A percentile compares a stretch with the other conserved stretches of the same genome.
Evolutionary conservation across 306 rosid genomes (phyloP).

Genomic region (Senna tora): DNA sequence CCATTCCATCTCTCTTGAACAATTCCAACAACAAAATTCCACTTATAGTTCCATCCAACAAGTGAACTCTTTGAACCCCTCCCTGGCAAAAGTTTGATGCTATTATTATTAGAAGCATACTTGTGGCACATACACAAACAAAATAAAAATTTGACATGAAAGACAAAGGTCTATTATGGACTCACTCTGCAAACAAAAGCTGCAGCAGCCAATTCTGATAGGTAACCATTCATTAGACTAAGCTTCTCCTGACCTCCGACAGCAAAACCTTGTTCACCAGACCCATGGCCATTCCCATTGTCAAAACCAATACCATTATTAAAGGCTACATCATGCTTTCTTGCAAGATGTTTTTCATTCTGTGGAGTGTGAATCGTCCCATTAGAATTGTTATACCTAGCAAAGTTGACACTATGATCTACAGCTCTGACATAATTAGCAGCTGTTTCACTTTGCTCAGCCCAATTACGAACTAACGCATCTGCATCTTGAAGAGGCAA

Average conservation of each 20-base stretch:
- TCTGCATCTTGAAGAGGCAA: constrained; percentile 85
- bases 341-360: constrained; percentile 45
- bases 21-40: constrained; percentile 82
- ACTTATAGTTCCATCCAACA: constrained; percentile 75
- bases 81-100: constrained; percentile 54
- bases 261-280: constrained; percentile 78
- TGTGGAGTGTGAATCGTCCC: constrained; percentile 35
- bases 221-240: constrained; percentile 69
- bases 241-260: constrained; percentile 72
- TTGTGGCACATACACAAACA: constrained; percentile 35
- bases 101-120: constrained; percentile 37
- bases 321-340: constrained; percentile 45
- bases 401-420: constrained; percentile 42
- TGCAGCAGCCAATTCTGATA: constrained; percentile 89
- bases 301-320: constrained; percentile 77
- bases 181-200: constrained; percentile 85
- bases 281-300: constrained; percentile 64
- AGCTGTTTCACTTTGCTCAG: constrained; percentile 75
- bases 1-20: constrained; percentile 85
- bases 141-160: too few relatives aligned
- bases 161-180: constrained; percentile 12
- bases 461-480: constrained; percentile 62
- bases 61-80: constrained; percentile 85
- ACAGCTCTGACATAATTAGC: constrained; percentile 80
- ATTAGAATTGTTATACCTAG: constrained; percentile 35